A percentile compares a stretch with the other conserved stretches of the same genome.
phyloP scores from a whole-genome alignment of 2,329 filamentous ascomycete species.

The Emergomyces pasteurianus region DNA sequence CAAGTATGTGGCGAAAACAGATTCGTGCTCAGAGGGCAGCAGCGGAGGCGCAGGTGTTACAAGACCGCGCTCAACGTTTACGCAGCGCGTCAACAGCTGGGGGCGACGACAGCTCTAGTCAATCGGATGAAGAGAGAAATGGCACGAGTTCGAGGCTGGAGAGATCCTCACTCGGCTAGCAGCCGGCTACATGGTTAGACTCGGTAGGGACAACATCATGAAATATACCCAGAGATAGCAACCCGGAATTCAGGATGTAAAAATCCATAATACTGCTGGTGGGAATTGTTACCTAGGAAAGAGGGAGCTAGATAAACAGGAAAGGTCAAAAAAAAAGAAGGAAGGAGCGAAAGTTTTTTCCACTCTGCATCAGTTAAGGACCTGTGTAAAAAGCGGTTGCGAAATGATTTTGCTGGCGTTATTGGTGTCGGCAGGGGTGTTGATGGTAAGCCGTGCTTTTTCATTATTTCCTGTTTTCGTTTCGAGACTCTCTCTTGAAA shows the following conservation, averaged over 20 bases:
- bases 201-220: not conserved
- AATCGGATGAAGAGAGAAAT: constrained; percentile 35
- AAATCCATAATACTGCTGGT: not conserved
- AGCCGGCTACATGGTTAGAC: constrained; percentile 5
- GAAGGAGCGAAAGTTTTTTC: not conserved
- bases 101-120: constrained; percentile 36
- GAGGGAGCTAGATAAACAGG: not conserved
- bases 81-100: constrained; percentile 28
- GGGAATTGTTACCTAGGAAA: not conserved
- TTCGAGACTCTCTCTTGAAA: not conserved
- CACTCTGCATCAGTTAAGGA: not conserved
- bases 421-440: constrained; percentile 4
- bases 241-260: not conserved
- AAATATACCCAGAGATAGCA: not conserved
- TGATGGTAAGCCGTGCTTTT: constrained; percentile 1
- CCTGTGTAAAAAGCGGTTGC: constrained; percentile 2
- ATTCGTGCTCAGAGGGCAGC: constrained; percentile 63
- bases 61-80: constrained; percentile 32
- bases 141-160: constrained; percentile 4
- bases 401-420: constrained; percentile 7
- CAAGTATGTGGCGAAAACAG: constrained; percentile 82
- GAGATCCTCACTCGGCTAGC: constrained; percentile 7
- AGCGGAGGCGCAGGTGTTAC: constrained; percentile 42
- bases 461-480: constrained; percentile 4
- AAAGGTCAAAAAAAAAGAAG: constrained; percentile 7